Conservation (phyloP, 768 basidiomycete genomes). For the Bullera alba region DNA sequence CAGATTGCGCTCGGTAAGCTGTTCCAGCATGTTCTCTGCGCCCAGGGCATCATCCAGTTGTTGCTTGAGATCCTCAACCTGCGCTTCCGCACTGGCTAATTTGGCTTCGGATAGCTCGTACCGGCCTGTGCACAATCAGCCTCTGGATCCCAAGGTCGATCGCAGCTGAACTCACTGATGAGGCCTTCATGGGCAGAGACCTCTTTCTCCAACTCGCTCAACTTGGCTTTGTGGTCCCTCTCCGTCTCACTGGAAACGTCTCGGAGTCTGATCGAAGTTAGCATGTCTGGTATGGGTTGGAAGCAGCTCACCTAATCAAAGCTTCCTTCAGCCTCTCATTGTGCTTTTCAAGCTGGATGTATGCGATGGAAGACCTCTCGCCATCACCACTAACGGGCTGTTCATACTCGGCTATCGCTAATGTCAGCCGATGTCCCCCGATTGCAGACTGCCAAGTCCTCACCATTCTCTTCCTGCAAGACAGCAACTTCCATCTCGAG, state of each 20-base stretch:
- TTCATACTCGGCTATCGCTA: slow-evolving; percentile 39
- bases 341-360: slow-evolving; percentile 86
- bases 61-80: slow-evolving; percentile 85
- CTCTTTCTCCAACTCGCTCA: slow-evolving; percentile 85
- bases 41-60: slow-evolving; percentile 93
- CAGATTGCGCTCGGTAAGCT: slow-evolving; percentile 88
- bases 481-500: slow-evolving; percentile 77
- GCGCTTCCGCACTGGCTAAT: slow-evolving; percentile 77
- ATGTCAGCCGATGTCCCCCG: slow-evolving; percentile 11
- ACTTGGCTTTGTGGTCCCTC: slow-evolving; percentile 68
- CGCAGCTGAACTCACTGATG: slow-evolving; percentile 54
- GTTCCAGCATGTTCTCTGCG: slow-evolving; percentile 92
- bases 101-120: slow-evolving; percentile 73
- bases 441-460: neutral
- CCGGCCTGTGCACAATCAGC: too few species aligned
- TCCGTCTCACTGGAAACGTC: slow-evolving; percentile 85
- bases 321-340: slow-evolving; percentile 95
- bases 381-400: slow-evolving; percentile 30
- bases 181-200: slow-evolving; percentile 69
- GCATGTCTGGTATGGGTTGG: neutral
- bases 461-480: slow-evolving; percentile 56
- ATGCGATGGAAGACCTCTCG: slow-evolving; percentile 52
- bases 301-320: slow-evolving; percentile 60
- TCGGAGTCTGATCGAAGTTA: slow-evolving; percentile 56
- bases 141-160: neutral